These are phyloP conservation scores for Cystobasidium pallidum DNA, from an alignment of 1,284 basidiomycete species.

Conservation along the genomic window DNA sequence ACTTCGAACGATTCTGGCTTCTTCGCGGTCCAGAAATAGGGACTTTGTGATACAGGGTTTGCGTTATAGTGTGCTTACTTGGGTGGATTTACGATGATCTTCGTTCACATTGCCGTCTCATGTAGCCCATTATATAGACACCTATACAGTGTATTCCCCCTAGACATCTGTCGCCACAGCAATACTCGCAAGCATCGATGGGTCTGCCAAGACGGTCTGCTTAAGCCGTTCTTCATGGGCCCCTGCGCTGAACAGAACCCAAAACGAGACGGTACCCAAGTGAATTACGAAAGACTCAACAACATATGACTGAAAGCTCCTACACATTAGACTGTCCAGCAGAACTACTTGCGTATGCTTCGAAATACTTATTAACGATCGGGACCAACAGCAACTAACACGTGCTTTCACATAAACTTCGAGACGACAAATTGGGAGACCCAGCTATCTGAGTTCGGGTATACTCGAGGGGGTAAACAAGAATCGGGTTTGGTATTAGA, in stretches of 20 bases:
- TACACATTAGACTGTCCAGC: not conserved
- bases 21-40: not conserved
- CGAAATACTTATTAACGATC: not conserved
- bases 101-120: no score
- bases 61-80: not conserved
- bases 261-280: no score
- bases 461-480: not conserved
- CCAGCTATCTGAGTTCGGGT: not conserved
- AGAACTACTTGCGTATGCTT: not conserved
- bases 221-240: no score
- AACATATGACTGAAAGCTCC: not conserved
- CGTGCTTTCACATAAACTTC: not conserved
- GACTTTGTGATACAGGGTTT: not conserved
- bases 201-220: no score
- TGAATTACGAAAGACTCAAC: not conserved
- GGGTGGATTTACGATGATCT: no score
- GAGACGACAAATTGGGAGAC: not conserved
- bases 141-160: no score
- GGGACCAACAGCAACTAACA: not conserved
- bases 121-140: no score
- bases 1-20: conserved; percentile 12
- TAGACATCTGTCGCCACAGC: no score
- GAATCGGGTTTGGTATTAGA: not conserved
- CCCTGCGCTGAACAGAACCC: no score
- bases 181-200: no score